A percentile compares a stretch with the other conserved stretches of the same genome.
Conservation (phyloP, 2,329 filamentous ascomycete genomes). For the Exophiala sp. region DNA sequence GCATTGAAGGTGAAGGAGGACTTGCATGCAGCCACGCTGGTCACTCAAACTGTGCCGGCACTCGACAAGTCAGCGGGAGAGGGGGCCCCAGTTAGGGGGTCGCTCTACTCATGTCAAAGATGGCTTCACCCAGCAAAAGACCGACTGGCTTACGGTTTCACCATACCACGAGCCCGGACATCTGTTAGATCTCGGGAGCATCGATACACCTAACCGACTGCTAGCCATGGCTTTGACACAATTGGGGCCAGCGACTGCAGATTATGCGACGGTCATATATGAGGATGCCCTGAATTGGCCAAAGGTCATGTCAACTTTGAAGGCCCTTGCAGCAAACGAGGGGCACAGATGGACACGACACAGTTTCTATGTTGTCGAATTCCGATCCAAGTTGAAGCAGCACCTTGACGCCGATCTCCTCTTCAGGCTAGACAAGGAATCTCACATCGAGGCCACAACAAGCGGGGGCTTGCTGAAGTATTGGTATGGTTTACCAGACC, state of each 20-base stretch:
- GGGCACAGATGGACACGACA: constrained; percentile 54
- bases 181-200: constrained; percentile 62
- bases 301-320: constrained; percentile 54
- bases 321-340: constrained; percentile 45
- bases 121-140: neutral
- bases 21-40: neutral
- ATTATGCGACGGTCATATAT: constrained; percentile 75
- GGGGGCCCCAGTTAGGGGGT: neutral
- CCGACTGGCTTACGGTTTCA: constrained; percentile 56
- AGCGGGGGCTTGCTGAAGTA: constrained; percentile 86
- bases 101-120: neutral
- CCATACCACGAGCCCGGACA: constrained; percentile 68
- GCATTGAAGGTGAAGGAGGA: neutral
- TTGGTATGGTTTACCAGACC: constrained; percentile 76
- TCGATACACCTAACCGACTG: constrained; percentile 61
- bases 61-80: neutral
- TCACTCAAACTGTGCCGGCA: neutral
- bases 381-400: constrained; percentile 66
- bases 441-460: constrained; percentile 71
- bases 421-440: constrained; percentile 66
- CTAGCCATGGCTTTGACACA: constrained; percentile 65
- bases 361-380: constrained; percentile 77
- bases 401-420: constrained; percentile 63
- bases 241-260: constrained; percentile 56
- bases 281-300: constrained; percentile 72